Base-by-base conservation (phyloP, 345 rosid species). In the Adansonia digitata region DNA sequence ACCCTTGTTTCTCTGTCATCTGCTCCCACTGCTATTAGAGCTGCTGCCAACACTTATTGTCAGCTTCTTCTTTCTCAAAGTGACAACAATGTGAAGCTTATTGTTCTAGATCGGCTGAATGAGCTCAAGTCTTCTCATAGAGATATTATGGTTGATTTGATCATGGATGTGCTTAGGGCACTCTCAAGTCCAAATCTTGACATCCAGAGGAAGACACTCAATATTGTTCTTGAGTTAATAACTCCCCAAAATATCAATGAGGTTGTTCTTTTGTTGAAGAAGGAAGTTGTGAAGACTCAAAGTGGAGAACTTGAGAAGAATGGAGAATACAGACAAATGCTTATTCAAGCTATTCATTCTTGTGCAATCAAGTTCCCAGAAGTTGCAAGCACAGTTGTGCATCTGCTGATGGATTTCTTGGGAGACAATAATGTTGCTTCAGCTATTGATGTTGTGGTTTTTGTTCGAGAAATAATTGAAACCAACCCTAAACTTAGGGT, bases 281-380 rank as follows among this genome's bases (percentile, higher is more conserved):
- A 91, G 81, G 96, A 91, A 82, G 96, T 91, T 73, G 85, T 91
- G n/a, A 91, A 91, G 88, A 89, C 96, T 27, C 96, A 91, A 80
- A 79, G 78, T 39, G 93, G 92, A 75, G 96, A 91, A 77, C 88
- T 79, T 71, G 96, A 91, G 81, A 91, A 89, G 88, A 89, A 86
- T 63, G 96, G 90, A 1, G 96, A 91, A 79, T 89, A 86, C 57
- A 86, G 96, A 79, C 93, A 87, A 74, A 89, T 91, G 96, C 93
- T 91, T 2, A 88, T 91, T 78, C 96, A 91, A 82, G 96, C 96
- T 43, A 91, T 91, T 51, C 96, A 91, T 85, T 85, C 92, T 20
- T 91, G 96, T 79, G 96, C 96, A 34, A 71, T 91, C 82, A 89
- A 91, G 87, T 91, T 89, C 85, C 93, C 96, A 8, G 92, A 91